Evolutionary conservation across 192 early-diverging fungal genomes (phyloP), one percentile per base, ranked within the genome.

Genomic region (Phycomyces nitens): DNA sequence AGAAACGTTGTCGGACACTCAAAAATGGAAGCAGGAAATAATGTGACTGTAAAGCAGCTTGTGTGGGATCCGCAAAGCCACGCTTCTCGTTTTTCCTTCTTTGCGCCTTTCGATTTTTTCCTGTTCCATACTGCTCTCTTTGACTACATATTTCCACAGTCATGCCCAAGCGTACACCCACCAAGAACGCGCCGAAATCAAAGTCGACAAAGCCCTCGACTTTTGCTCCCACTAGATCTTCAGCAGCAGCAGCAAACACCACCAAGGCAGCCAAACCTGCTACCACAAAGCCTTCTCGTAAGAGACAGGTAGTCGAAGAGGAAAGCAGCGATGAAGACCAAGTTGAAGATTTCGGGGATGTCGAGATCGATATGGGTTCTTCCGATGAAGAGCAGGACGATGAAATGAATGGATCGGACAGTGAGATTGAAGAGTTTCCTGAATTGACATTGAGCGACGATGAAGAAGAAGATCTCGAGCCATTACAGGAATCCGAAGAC

Each of bases 361-460:
- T 79, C 0, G 73, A 73, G 7, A 79, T 79, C 39, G 77, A 84
- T 39, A 80, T 82, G 68, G 62, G 71, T 43, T 81, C 82, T 4
- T 75, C 77, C n/a, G 82, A 81, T 11, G 82, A 84, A 27, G 67
- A 74, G 16, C 66, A 78, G 4, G 65, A 69, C 0, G 58, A 71
- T 9, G 71, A 65, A 38, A 24, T 80, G 63, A 79, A 80, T 29
- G 80, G 77, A 12, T 80, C 80, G 15, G 80, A 77, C 68, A 73
- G 80, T 21, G 70, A 71, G 22, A 44, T 54, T 7, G 73, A 66
- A 16, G 61, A 55, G 10, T 69, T 73, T 15, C 68, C 70, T 24
- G 76, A 66, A 56, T 60, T 66, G 39, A 56, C 29, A 51, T 18
- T 62, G 7, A 57, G 47, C 18, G 39, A 58, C 10, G 73, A 75